phyloP scores from a whole-genome alignment of 345 rosid genomes.

The Eucalyptus cladocalyx region DNA sequence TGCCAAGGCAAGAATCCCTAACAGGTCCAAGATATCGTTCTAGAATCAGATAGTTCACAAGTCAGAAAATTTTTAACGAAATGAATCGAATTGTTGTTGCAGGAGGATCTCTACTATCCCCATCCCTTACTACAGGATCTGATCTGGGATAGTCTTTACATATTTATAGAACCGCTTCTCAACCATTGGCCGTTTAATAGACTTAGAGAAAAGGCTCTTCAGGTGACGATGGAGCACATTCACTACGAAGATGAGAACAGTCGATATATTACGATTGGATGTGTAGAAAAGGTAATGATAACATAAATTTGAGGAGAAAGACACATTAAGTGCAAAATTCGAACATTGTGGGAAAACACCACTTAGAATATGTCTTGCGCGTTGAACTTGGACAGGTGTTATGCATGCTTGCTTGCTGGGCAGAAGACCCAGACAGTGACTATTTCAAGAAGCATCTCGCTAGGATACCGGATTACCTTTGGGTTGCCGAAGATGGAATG shows the following conservation, averaged over 20 bases:
- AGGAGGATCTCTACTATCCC: slow-evolving; percentile 35
- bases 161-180: slow-evolving; percentile 20
- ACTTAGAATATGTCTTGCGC: not conserved
- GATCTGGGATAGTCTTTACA: slow-evolving; percentile 22
- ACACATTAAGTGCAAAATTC: not conserved
- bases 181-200: slow-evolving; percentile 27
- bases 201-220: slow-evolving; percentile 15
- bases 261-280: slow-evolving; percentile 27
- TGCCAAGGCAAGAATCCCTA: not conserved
- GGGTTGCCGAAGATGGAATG: slow-evolving; percentile 69
- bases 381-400: slow-evolving; percentile 13
- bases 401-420: slow-evolving; percentile 62
- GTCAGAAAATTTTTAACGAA: not conserved
- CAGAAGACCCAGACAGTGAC: slow-evolving; percentile 47
- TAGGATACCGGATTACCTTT: slow-evolving; percentile 33
- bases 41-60: not conserved
- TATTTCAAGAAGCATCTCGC: slow-evolving; percentile 48
- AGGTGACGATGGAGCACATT: slow-evolving; percentile 13
- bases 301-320: not conserved
- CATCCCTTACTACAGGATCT: slow-evolving; percentile 22
- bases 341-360: not conserved
- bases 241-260: slow-evolving; percentile 31
- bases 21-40: not conserved
- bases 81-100: not conserved
- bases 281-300: slow-evolving; percentile 17